These are phyloP conservation scores for Syzygium jambos DNA, from an alignment of 345 rosid genomes.

Conservation along the genomic window DNA sequence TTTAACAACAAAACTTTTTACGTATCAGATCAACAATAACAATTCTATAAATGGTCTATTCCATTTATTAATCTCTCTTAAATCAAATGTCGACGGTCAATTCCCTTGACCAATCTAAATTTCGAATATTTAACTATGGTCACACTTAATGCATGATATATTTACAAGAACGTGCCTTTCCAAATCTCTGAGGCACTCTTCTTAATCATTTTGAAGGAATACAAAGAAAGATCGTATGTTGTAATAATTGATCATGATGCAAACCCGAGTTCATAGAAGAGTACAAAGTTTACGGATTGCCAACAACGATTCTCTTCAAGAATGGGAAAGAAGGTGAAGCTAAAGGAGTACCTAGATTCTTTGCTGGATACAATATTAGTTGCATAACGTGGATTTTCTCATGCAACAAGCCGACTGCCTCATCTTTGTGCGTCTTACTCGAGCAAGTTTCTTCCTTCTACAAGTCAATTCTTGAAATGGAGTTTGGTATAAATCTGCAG, in stretches of 20 bases:
- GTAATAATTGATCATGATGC: conserved; percentile 79
- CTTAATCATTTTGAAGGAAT: conserved; percentile 34
- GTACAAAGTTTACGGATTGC: conserved; percentile 75
- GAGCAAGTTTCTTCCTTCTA: background rate
- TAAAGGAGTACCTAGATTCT: conserved; percentile 57
- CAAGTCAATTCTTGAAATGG: background rate
- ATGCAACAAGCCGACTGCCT: background rate
- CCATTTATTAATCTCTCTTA: too few species aligned
- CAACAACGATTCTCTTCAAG: conserved; percentile 65
- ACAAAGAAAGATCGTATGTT: conserved; percentile 47
- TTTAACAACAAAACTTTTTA: too few species aligned
- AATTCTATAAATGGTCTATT: too few species aligned
- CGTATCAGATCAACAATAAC: too few species aligned
- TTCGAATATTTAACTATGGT: too few species aligned
- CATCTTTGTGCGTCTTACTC: background rate
- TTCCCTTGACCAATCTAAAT: too few species aligned
- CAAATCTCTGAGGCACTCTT: background rate
- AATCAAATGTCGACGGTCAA: too few species aligned
- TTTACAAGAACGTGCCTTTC: background rate
- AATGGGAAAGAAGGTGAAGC: conserved; percentile 65
- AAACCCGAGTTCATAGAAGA: conserved; percentile 58
- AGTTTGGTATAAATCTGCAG: background rate
- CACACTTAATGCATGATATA: background rate
- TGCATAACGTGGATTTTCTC: conserved; percentile 15
- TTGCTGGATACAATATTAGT: conserved; percentile 41